Evolutionary conservation across 768 basidiomycete genomes (phyloP), one percentile per base, ranked within the genome.

Genomic region (Podaxis pistillaris): DNA sequence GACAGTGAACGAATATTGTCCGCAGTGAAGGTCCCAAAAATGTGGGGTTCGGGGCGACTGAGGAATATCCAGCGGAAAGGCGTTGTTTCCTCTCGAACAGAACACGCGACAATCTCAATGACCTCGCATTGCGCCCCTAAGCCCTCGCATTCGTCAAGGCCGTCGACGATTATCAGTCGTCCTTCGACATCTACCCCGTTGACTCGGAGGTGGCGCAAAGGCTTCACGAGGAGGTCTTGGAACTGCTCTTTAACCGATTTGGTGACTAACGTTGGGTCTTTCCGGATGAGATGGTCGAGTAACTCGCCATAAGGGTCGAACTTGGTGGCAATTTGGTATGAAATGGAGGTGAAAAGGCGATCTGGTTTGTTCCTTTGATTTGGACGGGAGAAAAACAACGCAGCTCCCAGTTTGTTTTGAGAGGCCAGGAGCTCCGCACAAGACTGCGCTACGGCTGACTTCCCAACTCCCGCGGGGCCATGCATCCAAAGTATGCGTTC

Each of bases 121-220:
- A 63, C 50, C 0, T 53, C 38, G 12, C 13, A n/a, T 24, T 52
- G 56, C 8, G 24, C 49, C 7, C 46, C n/a, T 22, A 22, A 15
- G 3, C 40, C 47, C 2, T 30, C 37, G 37, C 64, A 65, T 33
- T 65, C 60, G 49, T 65, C 64, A 4, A 65, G 49, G 19, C 64
- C 64, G 41, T 65, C 64, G 24, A 65, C 44, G 15, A 65, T 44
- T 13, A 65, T 51, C 11, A 59, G 7, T 7, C 24, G 40, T 15
- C 47, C 47, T 11, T 53, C 15, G 12, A 44, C 11, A 46, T 36
- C 60, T 7, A 33, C 33, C 50, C n/a, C 41, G 5, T n/a, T 44
- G 15, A 15, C 19, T 24, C 24, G 51, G 4, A 52, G 52, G 2
- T 57, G 30, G 1, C 22, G 3, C 12, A 41, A 55, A 19, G 62